Conservation (phyloP, 371 early-diverging fungal species). For the Saksenaea vasiformis region DNA sequence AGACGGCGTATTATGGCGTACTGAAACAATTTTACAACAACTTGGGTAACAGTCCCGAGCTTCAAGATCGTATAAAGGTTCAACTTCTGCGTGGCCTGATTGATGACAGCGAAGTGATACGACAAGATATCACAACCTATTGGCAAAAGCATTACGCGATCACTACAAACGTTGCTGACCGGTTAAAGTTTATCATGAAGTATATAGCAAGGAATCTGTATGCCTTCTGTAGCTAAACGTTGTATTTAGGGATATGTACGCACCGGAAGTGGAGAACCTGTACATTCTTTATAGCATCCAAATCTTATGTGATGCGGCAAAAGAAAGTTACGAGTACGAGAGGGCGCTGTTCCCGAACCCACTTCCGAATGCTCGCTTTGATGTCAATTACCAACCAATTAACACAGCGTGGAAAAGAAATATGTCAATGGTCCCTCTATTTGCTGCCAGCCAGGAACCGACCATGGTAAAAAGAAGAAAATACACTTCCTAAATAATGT, state of each 20-base stretch:
- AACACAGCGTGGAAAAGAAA: constrained; percentile 64
- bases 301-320: constrained; percentile 61
- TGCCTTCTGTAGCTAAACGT: not conserved
- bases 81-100: constrained; percentile 60
- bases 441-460: constrained; percentile 55
- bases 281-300: constrained; percentile 64
- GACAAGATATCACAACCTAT: constrained; percentile 49
- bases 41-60: not conserved
- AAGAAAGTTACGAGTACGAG: constrained; percentile 58
- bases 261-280: constrained; percentile 61
- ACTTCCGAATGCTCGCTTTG: constrained; percentile 66
- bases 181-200: constrained; percentile 46
- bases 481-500: not conserved
- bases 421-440: constrained; percentile 71
- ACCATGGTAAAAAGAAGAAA: no score
- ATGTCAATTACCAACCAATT: constrained; percentile 48
- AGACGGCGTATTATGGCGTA: constrained; percentile 37
- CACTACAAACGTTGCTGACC: constrained; percentile 39
- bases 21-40: constrained; percentile 17
- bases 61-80: constrained; percentile 39
- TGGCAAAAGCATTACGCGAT: constrained; percentile 42
- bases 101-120: constrained; percentile 54
- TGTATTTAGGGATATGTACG: constrained; percentile 57
- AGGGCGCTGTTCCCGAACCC: constrained; percentile 62
- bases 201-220: constrained; percentile 12